These are phyloP conservation scores for Termitomyces sp. DNA, from an alignment of 768 basidiomycete species.

Conservation along the genomic window DNA sequence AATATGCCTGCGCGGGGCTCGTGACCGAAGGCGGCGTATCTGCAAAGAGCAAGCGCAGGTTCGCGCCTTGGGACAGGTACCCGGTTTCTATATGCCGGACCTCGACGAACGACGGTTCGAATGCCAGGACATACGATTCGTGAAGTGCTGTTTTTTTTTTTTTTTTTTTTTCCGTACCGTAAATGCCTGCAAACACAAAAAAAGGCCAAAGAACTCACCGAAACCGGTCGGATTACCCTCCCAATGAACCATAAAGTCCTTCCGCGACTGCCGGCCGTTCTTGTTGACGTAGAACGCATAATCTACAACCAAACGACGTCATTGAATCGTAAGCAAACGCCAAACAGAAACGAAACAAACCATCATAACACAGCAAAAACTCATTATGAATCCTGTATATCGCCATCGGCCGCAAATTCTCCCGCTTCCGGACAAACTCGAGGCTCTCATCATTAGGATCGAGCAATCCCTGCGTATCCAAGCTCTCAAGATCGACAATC, in stretches of 20 bases:
- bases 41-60: slow-evolving; percentile 85
- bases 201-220: slow-evolving; percentile 47
- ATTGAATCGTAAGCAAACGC: neutral
- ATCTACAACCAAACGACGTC: slow-evolving; percentile 40
- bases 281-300: slow-evolving; percentile 99
- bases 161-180: no score
- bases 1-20: slow-evolving; percentile 40
- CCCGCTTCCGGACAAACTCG: slow-evolving; percentile 88
- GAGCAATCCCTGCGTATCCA: slow-evolving; percentile 94
- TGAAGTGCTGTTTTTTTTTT: slow-evolving; percentile 53
- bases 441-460: slow-evolving; percentile 89
- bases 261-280: slow-evolving; percentile 86
- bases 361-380: slow-evolving; percentile 96
- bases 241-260: slow-evolving; percentile 95
- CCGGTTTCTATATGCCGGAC: slow-evolving; percentile 95
- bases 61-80: slow-evolving; percentile 83
- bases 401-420: slow-evolving; percentile 88
- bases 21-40: slow-evolving; percentile 86
- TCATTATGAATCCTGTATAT: slow-evolving; percentile 97
- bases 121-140: slow-evolving; percentile 94
- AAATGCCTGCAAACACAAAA: no score
- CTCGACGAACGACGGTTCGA: slow-evolving; percentile 95
- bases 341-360: slow-evolving; percentile 35
- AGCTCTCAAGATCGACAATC: slow-evolving; percentile 93
- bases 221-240: slow-evolving; percentile 93